phyloP scores from a whole-genome alignment of 192 early-diverging fungal genomes.

The Thamnidium elegans region DNA sequence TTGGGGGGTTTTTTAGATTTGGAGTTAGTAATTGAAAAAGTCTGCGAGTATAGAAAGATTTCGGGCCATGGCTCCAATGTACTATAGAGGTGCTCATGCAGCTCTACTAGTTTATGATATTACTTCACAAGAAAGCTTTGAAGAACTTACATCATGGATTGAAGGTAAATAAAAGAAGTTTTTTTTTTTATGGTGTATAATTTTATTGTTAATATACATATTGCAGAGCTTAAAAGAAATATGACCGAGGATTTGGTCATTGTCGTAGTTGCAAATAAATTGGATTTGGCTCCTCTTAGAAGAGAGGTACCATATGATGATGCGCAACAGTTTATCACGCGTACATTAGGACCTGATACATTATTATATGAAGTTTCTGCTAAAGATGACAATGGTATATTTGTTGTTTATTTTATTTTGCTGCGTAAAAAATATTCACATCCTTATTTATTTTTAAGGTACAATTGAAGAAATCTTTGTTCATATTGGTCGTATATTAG shows the following conservation, averaged over 20 bases:
- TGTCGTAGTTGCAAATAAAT: conserved; percentile 70
- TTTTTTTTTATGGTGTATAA: background rate
- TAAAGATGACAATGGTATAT: conserved; percentile 66
- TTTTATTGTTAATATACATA: background rate
- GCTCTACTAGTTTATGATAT: conserved; percentile 74
- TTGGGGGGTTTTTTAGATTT: background rate
- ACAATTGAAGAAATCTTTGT: conserved; percentile 55
- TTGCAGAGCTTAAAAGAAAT: conserved; percentile 59
- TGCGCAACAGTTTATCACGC: conserved; percentile 60
- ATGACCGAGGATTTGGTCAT: conserved; percentile 67
- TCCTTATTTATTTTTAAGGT: conserved; percentile 11
- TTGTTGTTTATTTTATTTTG: background rate
- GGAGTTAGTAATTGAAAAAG: conserved; percentile 7
- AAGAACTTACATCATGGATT: conserved; percentile 67
- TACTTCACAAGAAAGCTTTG: conserved; percentile 67
- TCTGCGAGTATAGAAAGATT: conserved; percentile 53
- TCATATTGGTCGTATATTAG: conserved; percentile 46
- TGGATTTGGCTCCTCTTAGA: conserved; percentile 56
- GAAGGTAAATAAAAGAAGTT: conserved; percentile 27
- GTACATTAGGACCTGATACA: conserved; percentile 56
- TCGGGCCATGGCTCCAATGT: conserved; percentile 75
- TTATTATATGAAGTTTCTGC: conserved; percentile 69
- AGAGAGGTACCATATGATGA: conserved; percentile 56
- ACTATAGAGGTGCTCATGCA: conserved; percentile 72
- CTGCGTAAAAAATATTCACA: background rate